These are phyloP conservation scores for Ogataea pilisensis DNA, from an alignment of 805 yeast species.

Conservation along the genomic window DNA sequence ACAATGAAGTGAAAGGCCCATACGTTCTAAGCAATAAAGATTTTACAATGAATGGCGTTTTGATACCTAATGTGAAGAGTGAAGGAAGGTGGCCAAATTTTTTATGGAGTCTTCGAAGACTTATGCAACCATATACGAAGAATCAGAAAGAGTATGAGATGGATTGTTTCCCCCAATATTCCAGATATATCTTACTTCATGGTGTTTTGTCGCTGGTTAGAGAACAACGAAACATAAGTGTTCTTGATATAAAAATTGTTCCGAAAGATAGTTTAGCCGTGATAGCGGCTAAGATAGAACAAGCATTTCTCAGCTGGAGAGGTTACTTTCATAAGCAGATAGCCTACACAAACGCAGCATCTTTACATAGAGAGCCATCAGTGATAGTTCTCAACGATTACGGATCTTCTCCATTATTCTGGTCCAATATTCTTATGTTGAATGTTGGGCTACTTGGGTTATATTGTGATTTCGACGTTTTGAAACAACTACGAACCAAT, in stretches of 20 bases:
- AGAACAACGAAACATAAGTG: slow-evolving; percentile 31
- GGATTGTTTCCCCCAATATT: slow-evolving; percentile 35
- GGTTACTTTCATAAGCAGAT: slow-evolving; percentile 35
- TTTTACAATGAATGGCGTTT: slow-evolving; percentile 8
- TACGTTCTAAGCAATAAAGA: slow-evolving; percentile 1
- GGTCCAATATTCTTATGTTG: slow-evolving; percentile 30
- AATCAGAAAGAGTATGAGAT: slow-evolving; percentile 31
- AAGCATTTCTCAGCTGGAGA: slow-evolving; percentile 34
- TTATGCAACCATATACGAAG: slow-evolving; percentile 30
- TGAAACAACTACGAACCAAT: slow-evolving; percentile 12
- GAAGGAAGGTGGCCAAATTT: slow-evolving; percentile 36
- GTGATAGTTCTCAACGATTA: slow-evolving; percentile 25
- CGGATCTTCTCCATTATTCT: slow-evolving; percentile 31
- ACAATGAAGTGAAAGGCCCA: slow-evolving; percentile 3
- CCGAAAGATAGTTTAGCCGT: slow-evolving; percentile 29
- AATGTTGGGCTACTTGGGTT: slow-evolving; percentile 26
- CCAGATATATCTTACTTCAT: slow-evolving; percentile 35
- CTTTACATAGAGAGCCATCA: not conserved
- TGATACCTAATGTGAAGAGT: slow-evolving; percentile 25
- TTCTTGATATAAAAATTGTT: slow-evolving; percentile 33
- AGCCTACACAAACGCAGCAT: slow-evolving; percentile 17
- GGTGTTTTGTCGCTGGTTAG: slow-evolving; percentile 33
- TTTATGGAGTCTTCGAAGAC: slow-evolving; percentile 31
- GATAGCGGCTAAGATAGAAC: slow-evolving; percentile 28
- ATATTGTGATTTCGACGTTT: slow-evolving; percentile 22